phyloP scores from a whole-genome alignment of 768 basidiomycete species.

The Kwoniella botswanensis region DNA sequence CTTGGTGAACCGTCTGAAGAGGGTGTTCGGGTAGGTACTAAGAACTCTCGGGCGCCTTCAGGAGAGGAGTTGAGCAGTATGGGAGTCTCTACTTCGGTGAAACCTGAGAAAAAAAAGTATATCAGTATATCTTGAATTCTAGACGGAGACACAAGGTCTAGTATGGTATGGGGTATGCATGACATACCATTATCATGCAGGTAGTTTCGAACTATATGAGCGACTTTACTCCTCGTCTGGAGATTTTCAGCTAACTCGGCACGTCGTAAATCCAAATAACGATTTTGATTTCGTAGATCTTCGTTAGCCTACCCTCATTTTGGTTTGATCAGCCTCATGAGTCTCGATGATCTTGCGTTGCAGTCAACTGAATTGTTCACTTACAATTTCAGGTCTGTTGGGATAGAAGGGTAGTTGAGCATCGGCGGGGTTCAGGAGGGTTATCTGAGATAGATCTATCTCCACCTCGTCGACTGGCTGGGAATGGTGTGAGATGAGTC shows the following conservation, averaged over 20 bases:
- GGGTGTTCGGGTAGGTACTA: slow-evolving; percentile 74
- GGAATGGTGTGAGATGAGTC: neutral
- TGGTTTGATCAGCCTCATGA: neutral
- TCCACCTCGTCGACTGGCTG: slow-evolving; percentile 74
- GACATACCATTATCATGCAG: slow-evolving; percentile 74
- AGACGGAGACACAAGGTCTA: neutral
- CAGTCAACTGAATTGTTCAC: slow-evolving; percentile 38
- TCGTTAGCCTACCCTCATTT: slow-evolving; percentile 70
- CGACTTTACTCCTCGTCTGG: slow-evolving; percentile 79
- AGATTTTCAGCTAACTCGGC: slow-evolving; percentile 75
- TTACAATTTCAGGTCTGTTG: slow-evolving; percentile 74
- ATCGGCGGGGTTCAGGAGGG: slow-evolving; percentile 78
- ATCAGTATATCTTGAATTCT: slow-evolving; percentile 4
- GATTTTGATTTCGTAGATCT: slow-evolving; percentile 79
- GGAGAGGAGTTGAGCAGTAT: slow-evolving; percentile 87
- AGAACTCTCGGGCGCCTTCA: slow-evolving; percentile 91
- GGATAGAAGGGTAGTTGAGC: slow-evolving; percentile 79
- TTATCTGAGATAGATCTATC: slow-evolving; percentile 72
- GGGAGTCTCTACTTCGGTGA: slow-evolving; percentile 92
- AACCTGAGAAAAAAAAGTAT: slow-evolving; percentile 64
- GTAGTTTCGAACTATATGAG: slow-evolving; percentile 73
- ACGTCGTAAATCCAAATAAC: slow-evolving; percentile 87
- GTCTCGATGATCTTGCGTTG: no score
- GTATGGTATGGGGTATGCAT: neutral
- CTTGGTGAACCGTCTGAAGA: slow-evolving; percentile 33